Evolutionary conservation across 2,329 filamentous ascomycete species (phyloP).

Genomic region (Alternaria postmessia): DNA sequence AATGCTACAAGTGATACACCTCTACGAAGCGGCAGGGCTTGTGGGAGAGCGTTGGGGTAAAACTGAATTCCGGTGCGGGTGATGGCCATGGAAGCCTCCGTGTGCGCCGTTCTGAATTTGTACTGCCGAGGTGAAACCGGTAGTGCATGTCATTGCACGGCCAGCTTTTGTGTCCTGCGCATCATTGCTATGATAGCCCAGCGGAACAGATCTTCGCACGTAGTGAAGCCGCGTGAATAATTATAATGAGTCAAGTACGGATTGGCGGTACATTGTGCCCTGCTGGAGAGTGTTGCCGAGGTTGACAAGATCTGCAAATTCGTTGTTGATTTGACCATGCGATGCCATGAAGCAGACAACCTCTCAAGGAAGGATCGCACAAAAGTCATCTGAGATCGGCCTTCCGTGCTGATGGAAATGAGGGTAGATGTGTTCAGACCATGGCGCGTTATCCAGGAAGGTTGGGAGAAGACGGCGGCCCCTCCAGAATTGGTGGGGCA

Average conservation of each 20-base stretch:
- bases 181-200: not conserved
- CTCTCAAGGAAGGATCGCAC: not conserved
- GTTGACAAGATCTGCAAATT: not conserved
- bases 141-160: not conserved
- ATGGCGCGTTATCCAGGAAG: not conserved
- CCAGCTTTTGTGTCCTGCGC: not conserved
- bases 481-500: not conserved
- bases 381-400: not conserved
- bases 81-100: not conserved
- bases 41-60: too few relatives aligned
- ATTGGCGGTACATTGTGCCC: not conserved
- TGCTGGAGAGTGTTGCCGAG: not conserved
- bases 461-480: not conserved
- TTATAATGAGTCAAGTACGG: not conserved
- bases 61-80: not conserved
- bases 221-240: not conserved
- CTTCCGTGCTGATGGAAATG: not conserved
- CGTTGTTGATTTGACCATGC: not conserved
- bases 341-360: not conserved
- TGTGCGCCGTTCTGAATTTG: not conserved
- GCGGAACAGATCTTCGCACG: not conserved
- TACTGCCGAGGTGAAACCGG: not conserved
- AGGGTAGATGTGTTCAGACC: not conserved
- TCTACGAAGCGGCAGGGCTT: not conserved
- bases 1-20: not conserved